Base-by-base conservation (phyloP, 192 early-diverging fungal species). In the Martensiomyces pterosporus region DNA sequence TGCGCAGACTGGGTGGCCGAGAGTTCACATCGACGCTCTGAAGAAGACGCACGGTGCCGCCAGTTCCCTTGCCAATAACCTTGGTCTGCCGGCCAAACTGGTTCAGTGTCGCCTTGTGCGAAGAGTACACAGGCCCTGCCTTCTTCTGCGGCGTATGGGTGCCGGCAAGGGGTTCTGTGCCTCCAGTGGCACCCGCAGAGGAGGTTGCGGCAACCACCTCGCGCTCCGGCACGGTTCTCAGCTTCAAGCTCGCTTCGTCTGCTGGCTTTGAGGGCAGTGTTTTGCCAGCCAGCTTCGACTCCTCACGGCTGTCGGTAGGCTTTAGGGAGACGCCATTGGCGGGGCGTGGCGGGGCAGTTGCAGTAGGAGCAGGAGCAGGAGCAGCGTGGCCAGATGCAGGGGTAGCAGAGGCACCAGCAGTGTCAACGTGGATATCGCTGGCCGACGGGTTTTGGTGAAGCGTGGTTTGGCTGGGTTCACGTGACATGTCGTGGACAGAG, bases 31-130 rank as follows among this genome's bases (percentile, higher is more conserved):
- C 62, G 4, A 34, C 50, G 43, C 81, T 69, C n/a, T 76, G 74
- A 32, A 88, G 67, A 27, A 88, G 74, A 6, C 84, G 81, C 21
- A 88, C 86, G 0, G 80, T 83, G 22, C 86, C 86, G 21, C 86
- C 86, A 12, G 82, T 82, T 35, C 84, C 86, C 35, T 77, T 71
- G 42, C 86, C 86, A 24, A 88, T 75, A 24, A 77, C 75, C 49
- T 78, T 85, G 32, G 76, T 77, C 49, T 77, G 57, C 35, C 79
- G 73, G 18, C 83, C 83, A 65, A 81, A 81, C 64, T 82, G 77
- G 39, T 79, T 70, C 13, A 75, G 64, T 40, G 63, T 55, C 15
- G 61, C 59, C 46, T 63, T 69, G 60, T 74, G 67, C 23, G 62
- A 53, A 15, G 63, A 75, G 56, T 78, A 74, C 19, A 64, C 55